Evolutionary conservation across 345 rosid genomes (phyloP), one percentile per base, ranked within the genome.

Genomic region (Fremontodendron californicum): DNA sequence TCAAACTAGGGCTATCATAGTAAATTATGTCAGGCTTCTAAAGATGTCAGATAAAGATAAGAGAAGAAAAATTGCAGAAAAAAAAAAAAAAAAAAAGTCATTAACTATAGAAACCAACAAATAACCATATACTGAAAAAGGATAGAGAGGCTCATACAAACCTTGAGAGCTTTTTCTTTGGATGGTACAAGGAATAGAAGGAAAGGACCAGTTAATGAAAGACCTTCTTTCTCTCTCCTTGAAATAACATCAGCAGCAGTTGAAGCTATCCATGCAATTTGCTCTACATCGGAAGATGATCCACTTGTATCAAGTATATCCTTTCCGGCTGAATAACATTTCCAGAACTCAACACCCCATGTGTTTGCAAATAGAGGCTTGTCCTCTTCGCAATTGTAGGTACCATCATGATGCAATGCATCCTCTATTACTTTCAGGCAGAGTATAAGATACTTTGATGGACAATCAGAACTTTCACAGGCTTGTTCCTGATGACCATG

Each of bases 291-390:
- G 29, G 88, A 86, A 81, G 91, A 81, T 63, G 84, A 76, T 27
- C 94, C 94, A 81, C 90, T 89, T 0, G 90, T 84, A 73, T 90
- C 99, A 63, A 93, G 6, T 78, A 93, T 80, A 71, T 90, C 90
- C 55, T 70, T 86, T 46, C 91, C 94, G 57, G 82, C 70, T 1
- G 84, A 80, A 76, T 82, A 92, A 68, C 84, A 81, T 80, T 90
- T 90, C 93, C 89, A 92, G 73, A 91, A 96, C 85, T 96, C 93
- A 76, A 89, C 66, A 45, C 99, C 99, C 99, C 96, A 96, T 27
- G 87, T 48, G 68, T 85, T 88, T 70, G 79, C 74, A 82, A 86
- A 89, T 77, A 96, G 79, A 69, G 90, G 84, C 68, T 78, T 86
- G 3, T 82, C 86, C 31, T 52, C 79, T 42, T 84, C 85, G 31